Conservation (phyloP, 768 basidiomycete species). For the Mycena floridula region DNA sequence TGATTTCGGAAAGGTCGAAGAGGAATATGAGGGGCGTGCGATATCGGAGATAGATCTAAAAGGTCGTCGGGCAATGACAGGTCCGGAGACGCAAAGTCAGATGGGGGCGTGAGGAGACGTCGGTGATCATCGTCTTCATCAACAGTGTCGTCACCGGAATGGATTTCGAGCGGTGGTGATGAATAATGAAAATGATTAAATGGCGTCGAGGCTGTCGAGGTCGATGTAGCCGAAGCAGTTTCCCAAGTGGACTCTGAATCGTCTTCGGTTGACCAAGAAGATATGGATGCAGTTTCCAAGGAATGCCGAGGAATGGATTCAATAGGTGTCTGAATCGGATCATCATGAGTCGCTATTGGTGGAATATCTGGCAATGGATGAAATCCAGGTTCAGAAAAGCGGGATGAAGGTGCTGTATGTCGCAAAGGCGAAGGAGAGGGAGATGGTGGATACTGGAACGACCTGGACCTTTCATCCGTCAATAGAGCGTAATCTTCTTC, state of each 20-base stretch:
- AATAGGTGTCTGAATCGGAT: constrained; percentile 15
- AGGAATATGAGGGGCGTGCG: constrained; percentile 78
- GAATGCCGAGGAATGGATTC: background rate
- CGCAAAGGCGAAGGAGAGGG: constrained; percentile 51
- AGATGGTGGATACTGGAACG: constrained; percentile 49
- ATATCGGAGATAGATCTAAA: constrained; percentile 28
- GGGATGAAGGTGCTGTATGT: no score
- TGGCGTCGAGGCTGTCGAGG: constrained; percentile 40
- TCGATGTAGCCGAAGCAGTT: constrained; percentile 57
- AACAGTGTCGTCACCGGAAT: constrained; percentile 8
- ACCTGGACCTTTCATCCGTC: no score
- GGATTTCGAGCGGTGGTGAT: no score
- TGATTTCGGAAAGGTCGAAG: constrained; percentile 95
- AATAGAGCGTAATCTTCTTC: constrained; percentile 25
- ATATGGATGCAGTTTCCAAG: constrained; percentile 32
- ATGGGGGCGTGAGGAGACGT: constrained; percentile 3
- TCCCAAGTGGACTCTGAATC: constrained; percentile 71
- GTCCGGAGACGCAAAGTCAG: constrained; percentile 7
- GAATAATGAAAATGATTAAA: constrained; percentile 9
- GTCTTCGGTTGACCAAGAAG: constrained; percentile 73
- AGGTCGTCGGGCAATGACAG: constrained; percentile 2
- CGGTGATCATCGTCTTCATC: constrained; percentile 12
- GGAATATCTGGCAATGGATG: no score
- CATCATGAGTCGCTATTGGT: constrained; percentile 30
- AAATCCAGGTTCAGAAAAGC: no score